Base-by-base conservation (phyloP, 2,329 filamentous ascomycete genomes). In the Bretziella fagacearum region DNA sequence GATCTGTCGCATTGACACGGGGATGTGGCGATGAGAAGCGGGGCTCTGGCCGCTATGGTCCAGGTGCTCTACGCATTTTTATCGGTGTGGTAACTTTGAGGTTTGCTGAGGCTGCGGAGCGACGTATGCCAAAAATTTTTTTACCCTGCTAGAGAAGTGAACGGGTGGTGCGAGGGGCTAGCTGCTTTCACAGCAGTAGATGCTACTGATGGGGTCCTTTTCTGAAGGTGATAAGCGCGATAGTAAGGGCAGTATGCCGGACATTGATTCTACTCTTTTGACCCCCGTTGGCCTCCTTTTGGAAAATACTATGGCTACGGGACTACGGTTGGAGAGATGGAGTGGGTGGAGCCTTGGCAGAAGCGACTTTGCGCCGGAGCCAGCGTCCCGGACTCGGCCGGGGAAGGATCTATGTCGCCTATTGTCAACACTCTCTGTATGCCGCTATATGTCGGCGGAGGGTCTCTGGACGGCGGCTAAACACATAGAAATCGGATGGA, bases 151-250 rank as follows among this genome's bases (percentile, higher is more conserved):
- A 22, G 10, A 20, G 13, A 20, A 13, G 30, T n/a, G 18, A 39
- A 18, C 15, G 13, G 35, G 27, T 30, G 27, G n/a, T 30, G 27
- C 5, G 10, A n/a, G 20, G n/a, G 36, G 18, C 36, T 18, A 39
- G 36, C 36, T 20, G 25, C 13, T 43, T 43, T 33, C 4, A 2
- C 32, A 33, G 45, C 43, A 11, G 40, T 32, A 20, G 27, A 15
- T n/a, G 17, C 29, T 25, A 30, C 20, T 37, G 33, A 30, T 44
- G 18, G 60, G 63, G 62, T 57, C 62, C 62, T 62, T 68, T 68
- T 70, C 67, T 70, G 67, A 70, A 70, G 66, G 67, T 66, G 68
- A 70, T 57, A 72, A 70, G 66, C 67, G 68, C 65, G 68, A 70
- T 71, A 71, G 66, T 69, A 69, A 69, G 66, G 53, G 63, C 62